phyloP scores from a whole-genome alignment of 1,139 yeast genomes.

The Nakaseomyces kungkrabaensis region DNA sequence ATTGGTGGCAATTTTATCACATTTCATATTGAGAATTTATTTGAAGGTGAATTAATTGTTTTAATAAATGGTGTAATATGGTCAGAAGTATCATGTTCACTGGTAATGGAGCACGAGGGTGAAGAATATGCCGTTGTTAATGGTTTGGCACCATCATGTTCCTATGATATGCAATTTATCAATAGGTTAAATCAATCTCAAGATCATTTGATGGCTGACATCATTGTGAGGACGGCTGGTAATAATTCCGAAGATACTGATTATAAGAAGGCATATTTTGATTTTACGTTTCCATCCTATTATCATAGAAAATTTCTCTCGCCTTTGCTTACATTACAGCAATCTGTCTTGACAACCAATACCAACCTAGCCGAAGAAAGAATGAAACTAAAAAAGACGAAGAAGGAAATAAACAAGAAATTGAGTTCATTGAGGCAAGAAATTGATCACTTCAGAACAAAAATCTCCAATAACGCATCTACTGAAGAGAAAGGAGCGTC shows the following conservation, averaged over 20 bases:
- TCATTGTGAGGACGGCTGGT: conserved; percentile 36
- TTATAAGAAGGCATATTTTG: conserved; percentile 17
- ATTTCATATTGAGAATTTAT: conserved; percentile 36
- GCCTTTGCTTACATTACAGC: conserved; percentile 51
- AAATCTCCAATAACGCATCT: conserved; percentile 38
- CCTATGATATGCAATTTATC: conserved; percentile 55
- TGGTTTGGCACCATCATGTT: conserved; percentile 59
- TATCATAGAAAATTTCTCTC: conserved; percentile 33
- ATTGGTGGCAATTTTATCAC: conserved; percentile 46
- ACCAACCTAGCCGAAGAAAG: conserved; percentile 44
- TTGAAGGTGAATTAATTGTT: conserved; percentile 35
- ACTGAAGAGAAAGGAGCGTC: conserved; percentile 39
- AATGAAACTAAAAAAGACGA: conserved; percentile 45
- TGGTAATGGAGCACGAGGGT: conserved; percentile 29
- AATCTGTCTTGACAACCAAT: conserved; percentile 52
- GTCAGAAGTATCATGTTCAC: conserved; percentile 42
- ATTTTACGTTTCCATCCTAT: conserved; percentile 27
- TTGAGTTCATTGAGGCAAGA: conserved; percentile 44
- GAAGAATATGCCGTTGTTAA: conserved; percentile 43
- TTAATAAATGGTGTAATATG: conserved; percentile 54
- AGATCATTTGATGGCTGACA: conserved; percentile 34
- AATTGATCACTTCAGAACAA: conserved; percentile 45
- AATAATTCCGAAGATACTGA: conserved; percentile 13
- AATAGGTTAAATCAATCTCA: conserved; percentile 33
- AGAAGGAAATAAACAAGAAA: conserved; percentile 52